Base-by-base conservation (phyloP, 2,329 filamentous ascomycete species). In the Pseudogymnoascus sp. region DNA sequence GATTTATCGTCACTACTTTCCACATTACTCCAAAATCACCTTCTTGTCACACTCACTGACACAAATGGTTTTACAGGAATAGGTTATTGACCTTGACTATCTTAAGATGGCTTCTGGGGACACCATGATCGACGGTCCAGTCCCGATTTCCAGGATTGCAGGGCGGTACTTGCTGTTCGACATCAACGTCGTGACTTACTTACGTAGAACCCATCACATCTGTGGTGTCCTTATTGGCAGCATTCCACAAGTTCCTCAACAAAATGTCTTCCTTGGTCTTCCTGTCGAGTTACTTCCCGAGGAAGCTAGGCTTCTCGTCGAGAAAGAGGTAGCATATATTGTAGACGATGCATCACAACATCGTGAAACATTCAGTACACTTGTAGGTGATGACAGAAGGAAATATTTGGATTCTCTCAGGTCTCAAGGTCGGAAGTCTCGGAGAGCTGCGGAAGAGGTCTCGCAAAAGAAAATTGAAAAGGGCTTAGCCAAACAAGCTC, bases 121-220 rank as follows among this genome's bases (percentile, higher is more conserved):
- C 38, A 62, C 66, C 41, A 59, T 62, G 6, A 45, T 71, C 25
- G 61, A 73, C 14, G 81, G 86, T 69, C 85, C 84, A 9, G 83
- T 96, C 66, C 87, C 91, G 65, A 95, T 97, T 71, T 93, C 90
- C 67, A 82, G 84, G 72, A 86, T 96, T 65, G 87, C 87, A 55
- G 87, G 88, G 68, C 88, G 90, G 67, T 97, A 93, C 78, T 85
- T 97, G 65, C 81, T 99, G 68, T 97, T 97, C 80, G 91, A 96
- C 73, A 85, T 91, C 70, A 85, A 92, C 72, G 86, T 87, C 67
- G 88, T 92, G 64, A 87, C 89, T 69, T 83, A 88, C 73, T 81
- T 96, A 66, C 89, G 95, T 67, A 86, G 90, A 65, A 80, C 86
- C 69, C 84, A 96, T 78, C 87, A 91, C 73, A 91, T 96, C 70